phyloP scores from a whole-genome alignment of 2,329 filamentous ascomycete genomes.

The Fusarium mexicanum region DNA sequence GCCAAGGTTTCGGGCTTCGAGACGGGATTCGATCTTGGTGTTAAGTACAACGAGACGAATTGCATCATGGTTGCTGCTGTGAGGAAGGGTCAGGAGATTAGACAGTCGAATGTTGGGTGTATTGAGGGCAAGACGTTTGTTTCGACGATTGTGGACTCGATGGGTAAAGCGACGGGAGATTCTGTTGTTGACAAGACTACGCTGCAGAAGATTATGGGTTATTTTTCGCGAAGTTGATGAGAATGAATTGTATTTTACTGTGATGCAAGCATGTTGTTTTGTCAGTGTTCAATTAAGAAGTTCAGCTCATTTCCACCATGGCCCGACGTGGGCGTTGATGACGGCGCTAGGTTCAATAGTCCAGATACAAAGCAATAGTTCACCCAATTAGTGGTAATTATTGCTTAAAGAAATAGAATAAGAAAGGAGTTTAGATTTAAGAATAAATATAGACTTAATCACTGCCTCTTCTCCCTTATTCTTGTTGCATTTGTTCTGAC shows the following conservation, averaged over 20 bases:
- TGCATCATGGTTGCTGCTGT: slow-evolving; percentile 38
- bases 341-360: neutral
- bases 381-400: neutral
- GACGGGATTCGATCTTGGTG: slow-evolving; percentile 36
- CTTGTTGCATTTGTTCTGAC: neutral
- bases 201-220: slow-evolving; percentile 20
- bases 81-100: slow-evolving; percentile 27
- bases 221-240: slow-evolving; percentile 46
- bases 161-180: neutral
- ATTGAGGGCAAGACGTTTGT: slow-evolving; percentile 22
- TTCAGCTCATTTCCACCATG: neutral
- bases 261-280: neutral
- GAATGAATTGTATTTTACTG: neutral
- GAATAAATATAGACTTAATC: neutral
- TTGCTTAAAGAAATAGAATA: neutral
- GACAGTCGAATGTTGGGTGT: slow-evolving; percentile 37
- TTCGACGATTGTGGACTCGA: slow-evolving; percentile 13
- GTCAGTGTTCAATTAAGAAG: neutral
- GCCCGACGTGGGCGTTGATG: accelerated
- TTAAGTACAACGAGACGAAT: slow-evolving; percentile 13
- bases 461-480: no score
- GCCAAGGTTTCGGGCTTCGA: slow-evolving; percentile 29
- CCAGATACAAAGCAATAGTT: neutral
- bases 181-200: neutral
- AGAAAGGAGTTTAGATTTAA: neutral